Conservation (phyloP, 2,329 filamentous ascomycete species). For the Cladosporium sp. region DNA sequence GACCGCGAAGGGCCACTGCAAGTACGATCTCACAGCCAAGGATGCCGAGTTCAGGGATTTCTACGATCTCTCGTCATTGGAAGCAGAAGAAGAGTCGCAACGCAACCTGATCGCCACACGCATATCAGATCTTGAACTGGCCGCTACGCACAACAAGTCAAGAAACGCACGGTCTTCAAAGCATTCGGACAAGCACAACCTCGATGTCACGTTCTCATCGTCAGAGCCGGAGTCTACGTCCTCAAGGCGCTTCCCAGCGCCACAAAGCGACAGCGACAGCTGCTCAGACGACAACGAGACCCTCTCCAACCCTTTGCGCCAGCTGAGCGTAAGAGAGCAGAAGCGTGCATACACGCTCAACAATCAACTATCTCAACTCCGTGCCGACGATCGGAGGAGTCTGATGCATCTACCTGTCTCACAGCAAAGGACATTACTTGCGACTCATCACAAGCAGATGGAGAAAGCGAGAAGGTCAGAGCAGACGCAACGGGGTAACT, state of each 20-base stretch:
- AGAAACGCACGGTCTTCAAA: not conserved
- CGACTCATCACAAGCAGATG: slow-evolving; percentile 20
- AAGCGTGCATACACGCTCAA: slow-evolving; percentile 6
- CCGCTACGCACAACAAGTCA: not conserved
- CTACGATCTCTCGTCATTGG: slow-evolving; percentile 16
- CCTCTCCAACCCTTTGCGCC: not conserved
- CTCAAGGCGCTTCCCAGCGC: not conserved
- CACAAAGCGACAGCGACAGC: not conserved
- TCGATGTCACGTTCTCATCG: not conserved
- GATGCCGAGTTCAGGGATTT: slow-evolving; percentile 18
- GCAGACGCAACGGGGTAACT: slow-evolving; percentile 13
- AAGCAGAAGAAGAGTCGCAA: slow-evolving; percentile 1
- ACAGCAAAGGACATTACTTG: slow-evolving; percentile 18
- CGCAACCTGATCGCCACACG: slow-evolving; percentile 1
- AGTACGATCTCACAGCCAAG: slow-evolving; percentile 4
- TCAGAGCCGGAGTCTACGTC: not conserved
- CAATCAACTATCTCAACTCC: slow-evolving; percentile 13
- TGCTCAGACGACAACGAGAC: not conserved
- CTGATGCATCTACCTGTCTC: slow-evolving; percentile 19
- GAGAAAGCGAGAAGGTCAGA: slow-evolving; percentile 16
- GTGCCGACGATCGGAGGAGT: slow-evolving; percentile 17
- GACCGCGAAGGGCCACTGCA: slow-evolving; percentile 53
- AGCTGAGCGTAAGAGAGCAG: slow-evolving; percentile 17
- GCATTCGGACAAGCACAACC: not conserved
- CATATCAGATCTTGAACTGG: not conserved